phyloP scores from a whole-genome alignment of 2,329 filamentous ascomycete species.

The Exophiala dermatitidis region DNA sequence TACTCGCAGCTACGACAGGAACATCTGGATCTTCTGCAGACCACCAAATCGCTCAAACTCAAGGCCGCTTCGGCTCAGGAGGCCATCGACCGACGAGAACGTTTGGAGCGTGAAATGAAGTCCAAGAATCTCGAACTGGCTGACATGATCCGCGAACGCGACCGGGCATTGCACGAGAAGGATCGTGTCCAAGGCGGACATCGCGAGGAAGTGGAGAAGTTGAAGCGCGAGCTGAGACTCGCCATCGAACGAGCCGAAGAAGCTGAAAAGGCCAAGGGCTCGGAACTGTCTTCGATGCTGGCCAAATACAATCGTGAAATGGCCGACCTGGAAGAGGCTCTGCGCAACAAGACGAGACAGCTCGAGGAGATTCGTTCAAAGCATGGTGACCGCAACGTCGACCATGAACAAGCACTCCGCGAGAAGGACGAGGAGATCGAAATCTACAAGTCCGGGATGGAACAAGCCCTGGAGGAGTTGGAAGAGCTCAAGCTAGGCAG shows the following conservation, averaged over 20 bases:
- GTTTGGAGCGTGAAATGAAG: constrained; percentile 94
- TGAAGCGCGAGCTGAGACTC: constrained; percentile 87
- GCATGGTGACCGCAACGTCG: constrained; percentile 70
- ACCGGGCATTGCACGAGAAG: constrained; percentile 86
- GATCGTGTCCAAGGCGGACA: constrained; percentile 79
- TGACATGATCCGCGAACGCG: constrained; percentile 95
- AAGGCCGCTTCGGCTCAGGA: constrained; percentile 97
- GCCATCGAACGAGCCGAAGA: constrained; percentile 88
- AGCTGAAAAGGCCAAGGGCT: constrained; percentile 84
- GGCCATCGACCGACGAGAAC: constrained; percentile 88
- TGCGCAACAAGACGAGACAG: constrained; percentile 76
- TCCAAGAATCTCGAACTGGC: constrained; percentile 98
- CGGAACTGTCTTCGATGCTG: constrained; percentile 88
- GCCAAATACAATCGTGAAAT: constrained; percentile 96
- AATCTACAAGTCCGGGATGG: constrained; percentile 96
- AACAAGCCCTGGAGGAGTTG: constrained; percentile 86
- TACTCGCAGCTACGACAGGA: constrained; percentile 95
- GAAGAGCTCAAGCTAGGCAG: constrained; percentile 71
- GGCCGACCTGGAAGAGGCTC: constrained; percentile 87
- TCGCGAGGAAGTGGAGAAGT: constrained; percentile 88
- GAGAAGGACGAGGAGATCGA: constrained; percentile 98
- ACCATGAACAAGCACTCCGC: constrained; percentile 74
- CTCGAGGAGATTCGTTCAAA: constrained; percentile 76
- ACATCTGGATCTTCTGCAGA: constrained; percentile 88
- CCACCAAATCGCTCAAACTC: constrained; percentile 91